phyloP scores from a whole-genome alignment of 1,139 yeast species.

The Saccharomyces uvarum region DNA sequence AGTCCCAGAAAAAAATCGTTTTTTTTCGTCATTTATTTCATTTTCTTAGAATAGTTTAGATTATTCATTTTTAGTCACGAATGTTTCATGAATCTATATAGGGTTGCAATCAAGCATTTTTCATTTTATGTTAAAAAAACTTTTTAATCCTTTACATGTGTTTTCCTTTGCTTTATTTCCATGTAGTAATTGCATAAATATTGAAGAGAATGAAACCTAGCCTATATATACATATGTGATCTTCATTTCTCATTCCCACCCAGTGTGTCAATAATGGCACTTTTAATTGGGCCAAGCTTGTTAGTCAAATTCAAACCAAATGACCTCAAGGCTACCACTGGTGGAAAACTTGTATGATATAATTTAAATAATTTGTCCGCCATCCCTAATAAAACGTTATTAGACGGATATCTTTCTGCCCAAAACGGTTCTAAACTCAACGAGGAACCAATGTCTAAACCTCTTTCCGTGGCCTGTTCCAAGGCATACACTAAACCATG shows the following conservation, averaged over 20 bases:
- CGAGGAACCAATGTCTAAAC: conserved; percentile 75
- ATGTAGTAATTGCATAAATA: not conserved
- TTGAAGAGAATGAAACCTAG: not conserved
- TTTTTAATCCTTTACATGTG: not conserved
- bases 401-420: conserved; percentile 69
- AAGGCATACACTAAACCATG: conserved; percentile 60
- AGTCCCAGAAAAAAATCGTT: not conserved
- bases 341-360: conserved; percentile 65
- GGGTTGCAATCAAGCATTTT: conserved; percentile 12
- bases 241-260: conserved; percentile 1
- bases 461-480: conserved; percentile 64
- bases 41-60: conserved; percentile 3
- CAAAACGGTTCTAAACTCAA: conserved; percentile 81
- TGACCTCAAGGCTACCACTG: conserved; percentile 68
- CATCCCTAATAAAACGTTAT: conserved; percentile 74
- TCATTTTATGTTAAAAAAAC: not conserved
- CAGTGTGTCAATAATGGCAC: conserved; percentile 40
- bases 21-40: conserved; percentile 3
- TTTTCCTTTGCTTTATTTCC: not conserved
- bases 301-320: conserved; percentile 68
- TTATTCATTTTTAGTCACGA: conserved; percentile 13
- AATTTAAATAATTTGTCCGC: conserved; percentile 89
- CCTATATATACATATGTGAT: not conserved
- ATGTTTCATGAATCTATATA: conserved; percentile 22
- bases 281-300: conserved; percentile 54